These are phyloP conservation scores for Panicum virgatum DNA, from an alignment of 202 grass and related monocot genomes.

Conservation along the genomic window DNA sequence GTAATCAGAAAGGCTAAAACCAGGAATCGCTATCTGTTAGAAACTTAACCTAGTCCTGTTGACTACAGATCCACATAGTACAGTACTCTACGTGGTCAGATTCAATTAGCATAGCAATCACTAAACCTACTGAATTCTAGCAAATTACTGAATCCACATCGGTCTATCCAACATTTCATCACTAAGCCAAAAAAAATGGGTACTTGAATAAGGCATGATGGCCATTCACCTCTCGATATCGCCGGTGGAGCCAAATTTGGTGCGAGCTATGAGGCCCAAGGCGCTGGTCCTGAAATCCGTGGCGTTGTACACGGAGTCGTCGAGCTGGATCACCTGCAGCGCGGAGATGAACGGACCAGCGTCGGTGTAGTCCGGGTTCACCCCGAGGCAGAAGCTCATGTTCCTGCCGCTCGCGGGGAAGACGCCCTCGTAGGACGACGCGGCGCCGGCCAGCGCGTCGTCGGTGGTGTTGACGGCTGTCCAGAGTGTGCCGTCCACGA, in stretches of 20 bases:
- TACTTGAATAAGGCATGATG: not conserved
- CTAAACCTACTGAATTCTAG: constrained; percentile 2
- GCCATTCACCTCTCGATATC: constrained; percentile 57
- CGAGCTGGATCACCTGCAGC: constrained; percentile 75
- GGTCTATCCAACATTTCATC: not conserved
- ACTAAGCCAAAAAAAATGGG: not conserved
- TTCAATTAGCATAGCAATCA: not conserved
- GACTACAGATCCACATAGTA: not conserved
- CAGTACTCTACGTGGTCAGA: not conserved
- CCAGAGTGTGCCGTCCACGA: constrained; percentile 89
- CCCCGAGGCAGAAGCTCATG: constrained; percentile 69
- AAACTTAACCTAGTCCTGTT: not conserved
- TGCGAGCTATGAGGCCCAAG: constrained; percentile 87
- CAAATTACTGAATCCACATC: not conserved
- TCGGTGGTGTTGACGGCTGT: constrained; percentile 75
- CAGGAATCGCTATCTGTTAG: not conserved
- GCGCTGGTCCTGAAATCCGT: constrained; percentile 60
- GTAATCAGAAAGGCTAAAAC: constrained; percentile 4
- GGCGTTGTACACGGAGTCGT: constrained; percentile 82
- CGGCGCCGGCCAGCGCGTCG: constrained; percentile 55
- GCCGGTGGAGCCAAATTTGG: constrained; percentile 72
- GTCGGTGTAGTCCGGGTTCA: constrained; percentile 65
- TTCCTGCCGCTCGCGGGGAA: constrained; percentile 60
- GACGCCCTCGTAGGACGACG: constrained; percentile 87
- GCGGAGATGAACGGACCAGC: constrained; percentile 77